Conservation (phyloP, 345 rosid genomes). For the Eucalyptus tenuipes region DNA sequence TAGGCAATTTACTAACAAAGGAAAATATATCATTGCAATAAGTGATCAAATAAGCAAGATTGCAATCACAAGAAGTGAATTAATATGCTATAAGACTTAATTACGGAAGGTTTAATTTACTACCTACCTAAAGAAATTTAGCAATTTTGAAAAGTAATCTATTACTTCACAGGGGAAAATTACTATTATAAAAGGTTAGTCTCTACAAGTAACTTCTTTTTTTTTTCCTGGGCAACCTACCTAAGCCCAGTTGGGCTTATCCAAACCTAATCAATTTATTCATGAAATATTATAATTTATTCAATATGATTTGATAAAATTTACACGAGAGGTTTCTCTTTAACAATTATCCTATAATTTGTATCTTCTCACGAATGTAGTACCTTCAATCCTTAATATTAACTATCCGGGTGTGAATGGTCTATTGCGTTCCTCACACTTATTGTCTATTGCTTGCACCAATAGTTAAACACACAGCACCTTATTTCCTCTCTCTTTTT, state of each 20-base stretch:
- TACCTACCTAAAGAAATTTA: not conserved
- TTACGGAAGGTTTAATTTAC: not conserved
- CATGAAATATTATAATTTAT: too few relatives aligned
- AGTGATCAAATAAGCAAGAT: not conserved
- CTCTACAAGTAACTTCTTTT: too few relatives aligned
- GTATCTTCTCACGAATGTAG: too few relatives aligned
- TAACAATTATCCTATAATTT: too few relatives aligned
- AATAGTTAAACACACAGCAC: accelerated
- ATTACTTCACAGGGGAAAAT: not conserved
- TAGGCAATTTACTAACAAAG: not conserved
- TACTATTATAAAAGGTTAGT: too few relatives aligned
- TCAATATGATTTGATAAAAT: too few relatives aligned
- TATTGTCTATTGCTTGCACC: accelerated
- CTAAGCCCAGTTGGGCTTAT: too few relatives aligned
- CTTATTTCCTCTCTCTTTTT: accelerated
- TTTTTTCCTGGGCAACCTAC: too few relatives aligned
- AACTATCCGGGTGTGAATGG: accelerated
- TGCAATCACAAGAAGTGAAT: not conserved
- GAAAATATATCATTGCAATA: too few relatives aligned
- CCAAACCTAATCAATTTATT: accelerated
- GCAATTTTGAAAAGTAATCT: not conserved
- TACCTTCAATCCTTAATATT: too few relatives aligned
- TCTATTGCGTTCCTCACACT: accelerated
- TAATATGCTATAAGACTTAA: not conserved
- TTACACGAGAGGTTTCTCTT: accelerated